These are phyloP conservation scores for Coprinopsis marcescibilis DNA, from an alignment of 768 basidiomycete species.

Conservation along the genomic window DNA sequence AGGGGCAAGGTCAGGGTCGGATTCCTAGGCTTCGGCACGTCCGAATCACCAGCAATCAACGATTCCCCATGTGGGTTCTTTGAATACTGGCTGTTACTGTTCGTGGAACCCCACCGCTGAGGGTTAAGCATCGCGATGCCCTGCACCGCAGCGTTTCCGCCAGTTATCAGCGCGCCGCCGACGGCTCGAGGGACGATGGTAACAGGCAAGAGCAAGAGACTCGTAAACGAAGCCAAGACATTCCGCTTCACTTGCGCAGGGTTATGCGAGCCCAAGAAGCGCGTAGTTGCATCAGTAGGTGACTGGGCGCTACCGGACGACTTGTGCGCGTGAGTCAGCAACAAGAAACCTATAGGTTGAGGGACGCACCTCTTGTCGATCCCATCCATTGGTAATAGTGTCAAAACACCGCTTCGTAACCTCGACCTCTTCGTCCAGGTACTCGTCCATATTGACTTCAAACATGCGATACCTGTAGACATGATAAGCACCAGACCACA, in stretches of 20 bases:
- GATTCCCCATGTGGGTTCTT: slow-evolving; percentile 35
- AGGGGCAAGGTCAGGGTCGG: slow-evolving; percentile 6
- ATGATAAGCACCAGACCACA: background rate
- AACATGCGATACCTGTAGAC: slow-evolving; percentile 82
- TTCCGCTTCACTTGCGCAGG: slow-evolving; percentile 90
- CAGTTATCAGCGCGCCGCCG: slow-evolving; percentile 45
- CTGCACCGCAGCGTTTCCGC: slow-evolving; percentile 71
- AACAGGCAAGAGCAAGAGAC: slow-evolving; percentile 85
- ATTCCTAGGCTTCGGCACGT: slow-evolving; percentile 11
- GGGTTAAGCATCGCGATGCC: slow-evolving; percentile 90
- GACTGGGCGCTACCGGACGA: no score
- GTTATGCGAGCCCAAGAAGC: slow-evolving; percentile 80
- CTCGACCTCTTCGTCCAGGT: slow-evolving; percentile 91
- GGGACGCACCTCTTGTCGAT: slow-evolving; percentile 49
- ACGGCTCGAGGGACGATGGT: slow-evolving; percentile 89
- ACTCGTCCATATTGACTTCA: slow-evolving; percentile 95
- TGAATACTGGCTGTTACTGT: slow-evolving; percentile 24
- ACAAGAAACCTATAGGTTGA: background rate
- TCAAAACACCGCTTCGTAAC: slow-evolving; percentile 70
- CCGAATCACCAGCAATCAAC: slow-evolving; percentile 52
- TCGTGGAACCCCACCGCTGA: slow-evolving; percentile 56
- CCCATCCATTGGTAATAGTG: slow-evolving; percentile 74
- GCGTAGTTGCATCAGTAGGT: slow-evolving; percentile 19
- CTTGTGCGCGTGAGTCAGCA: background rate
- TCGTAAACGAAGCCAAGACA: slow-evolving; percentile 87